Percentiles rank a stretch among this genome's conserved stretches.
These are phyloP conservation scores for Moniliella sp. DNA, from an alignment of 1,284 basidiomycete genomes.

Conservation along the genomic window DNA sequence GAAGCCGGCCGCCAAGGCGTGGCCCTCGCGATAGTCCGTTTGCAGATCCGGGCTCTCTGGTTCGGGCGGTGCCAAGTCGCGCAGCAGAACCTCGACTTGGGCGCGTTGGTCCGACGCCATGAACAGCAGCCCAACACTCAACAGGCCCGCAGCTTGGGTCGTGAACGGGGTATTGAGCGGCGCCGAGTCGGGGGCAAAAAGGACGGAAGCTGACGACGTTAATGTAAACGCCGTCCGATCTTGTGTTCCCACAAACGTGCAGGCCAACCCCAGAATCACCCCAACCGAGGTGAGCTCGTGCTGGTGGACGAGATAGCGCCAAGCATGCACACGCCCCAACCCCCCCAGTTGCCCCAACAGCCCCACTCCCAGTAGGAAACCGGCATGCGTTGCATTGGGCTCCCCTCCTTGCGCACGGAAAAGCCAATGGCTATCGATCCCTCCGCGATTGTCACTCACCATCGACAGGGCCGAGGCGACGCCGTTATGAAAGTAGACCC, in stretches of 20 bases:
- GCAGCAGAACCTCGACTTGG: constrained; percentile 73
- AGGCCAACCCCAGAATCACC: constrained; percentile 68
- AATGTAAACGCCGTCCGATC: constrained; percentile 72
- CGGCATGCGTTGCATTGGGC: constrained; percentile 73
- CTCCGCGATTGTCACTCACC: constrained; percentile 46
- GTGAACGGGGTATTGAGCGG: constrained; percentile 72
- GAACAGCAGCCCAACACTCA: constrained; percentile 73
- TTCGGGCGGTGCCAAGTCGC: constrained; percentile 57
- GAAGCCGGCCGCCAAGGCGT: constrained; percentile 66
- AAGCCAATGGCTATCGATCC: constrained; percentile 27
- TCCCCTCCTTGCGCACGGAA: constrained; percentile 18
- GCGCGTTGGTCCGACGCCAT: constrained; percentile 64
- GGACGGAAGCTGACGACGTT: constrained; percentile 73
- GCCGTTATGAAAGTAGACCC: constrained; percentile 95
- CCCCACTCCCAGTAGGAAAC: constrained; percentile 77
- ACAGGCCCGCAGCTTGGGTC: constrained; percentile 69
- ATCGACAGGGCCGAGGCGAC: constrained; percentile 62
- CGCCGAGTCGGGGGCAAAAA: constrained; percentile 65
- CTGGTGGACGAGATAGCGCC: constrained; percentile 76
- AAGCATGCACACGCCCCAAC: constrained; percentile 59
- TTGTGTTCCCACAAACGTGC: constrained; percentile 67
- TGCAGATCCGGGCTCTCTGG: constrained; percentile 49
- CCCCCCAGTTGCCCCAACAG: constrained; percentile 68
- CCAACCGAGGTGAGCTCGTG: constrained; percentile 86
- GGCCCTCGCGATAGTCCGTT: constrained; percentile 49